phyloP scores from a whole-genome alignment of 306 rosid species.

The Dryas drummondii region DNA sequence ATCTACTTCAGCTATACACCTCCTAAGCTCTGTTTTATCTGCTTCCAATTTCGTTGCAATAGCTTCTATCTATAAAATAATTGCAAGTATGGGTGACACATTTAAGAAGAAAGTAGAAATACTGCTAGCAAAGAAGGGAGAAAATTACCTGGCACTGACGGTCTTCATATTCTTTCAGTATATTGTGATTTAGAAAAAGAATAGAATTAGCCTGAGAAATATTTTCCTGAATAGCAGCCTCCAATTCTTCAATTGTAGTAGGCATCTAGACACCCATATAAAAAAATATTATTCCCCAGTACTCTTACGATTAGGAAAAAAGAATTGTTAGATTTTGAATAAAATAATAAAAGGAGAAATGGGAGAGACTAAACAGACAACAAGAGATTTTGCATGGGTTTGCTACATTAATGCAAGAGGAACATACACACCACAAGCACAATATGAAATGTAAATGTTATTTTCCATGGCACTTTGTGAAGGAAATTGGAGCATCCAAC shows the following conservation, averaged over 20 bases:
- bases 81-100: slow-evolving; percentile 12
- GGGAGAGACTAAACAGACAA: neutral
- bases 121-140: neutral
- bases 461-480: too few species aligned
- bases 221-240: slow-evolving; percentile 81
- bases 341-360: neutral
- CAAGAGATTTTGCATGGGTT: neutral
- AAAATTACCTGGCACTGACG: slow-evolving; percentile 63
- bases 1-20: slow-evolving; percentile 54
- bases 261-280: slow-evolving; percentile 65
- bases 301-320: neutral
- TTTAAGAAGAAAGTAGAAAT: neutral
- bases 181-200: slow-evolving; percentile 65
- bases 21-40: slow-evolving; percentile 54
- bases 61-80: slow-evolving; percentile 57
- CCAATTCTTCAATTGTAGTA: slow-evolving; percentile 84
- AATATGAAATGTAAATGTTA: neutral
- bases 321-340: neutral
- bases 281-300: neutral
- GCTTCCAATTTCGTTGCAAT: slow-evolving; percentile 62
- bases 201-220: slow-evolving; percentile 79
- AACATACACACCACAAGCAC: neutral
- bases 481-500: too few species aligned
- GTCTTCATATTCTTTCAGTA: slow-evolving; percentile 77
- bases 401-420: neutral